Evolutionary conservation across 2,329 filamentous ascomycete species (phyloP), one percentile per base, ranked within the genome.

Genomic region (Scedosporium minutisporum): DNA sequence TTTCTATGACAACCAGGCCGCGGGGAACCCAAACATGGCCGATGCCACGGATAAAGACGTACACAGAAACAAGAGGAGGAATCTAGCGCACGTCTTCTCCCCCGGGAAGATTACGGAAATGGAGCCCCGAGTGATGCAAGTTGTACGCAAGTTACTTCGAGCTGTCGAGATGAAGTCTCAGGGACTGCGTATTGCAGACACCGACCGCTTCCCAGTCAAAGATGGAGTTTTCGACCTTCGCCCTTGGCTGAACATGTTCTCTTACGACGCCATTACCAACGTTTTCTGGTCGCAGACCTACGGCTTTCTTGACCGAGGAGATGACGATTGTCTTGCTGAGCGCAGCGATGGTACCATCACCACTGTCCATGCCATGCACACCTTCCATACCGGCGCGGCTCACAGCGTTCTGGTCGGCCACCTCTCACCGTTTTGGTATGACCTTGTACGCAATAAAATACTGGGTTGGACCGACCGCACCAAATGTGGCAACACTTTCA

Each of bases 1-100:
- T 14, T 67, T 65, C 48, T 68, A 66, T 46, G 51, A 61, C 7
- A 38, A 63, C 27, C 27, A 29, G 7, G 57, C 62, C 27, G 57
- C 46, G 1, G 57, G 42, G 6, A 60, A 60, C 46, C 62, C 57
- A 18, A 60, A 41, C 42, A 42, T 63, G 23, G 57, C 62, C 6
- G 57, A 63, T 25, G 48, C 57, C 12, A 63, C 57, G 18, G 48
- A 46, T 29, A 63, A 55, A 27, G 62, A 57, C 3, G 62, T 48
- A 27, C 62, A 63, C 33, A 60, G 57, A 18, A 14, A 38, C 6
- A 63, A 63, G 57, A 58, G 62, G 16, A 51, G 38, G 25, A 46
- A 23, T 38, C 21, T 63, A 23, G 38, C 62, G 6, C 62, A 63
- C 38, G 46, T 63, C 21, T 63, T 63, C 48, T 63, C 62, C 4